phyloP scores from a whole-genome alignment of 129 eudicot species.

The Artemisia argyi region DNA sequence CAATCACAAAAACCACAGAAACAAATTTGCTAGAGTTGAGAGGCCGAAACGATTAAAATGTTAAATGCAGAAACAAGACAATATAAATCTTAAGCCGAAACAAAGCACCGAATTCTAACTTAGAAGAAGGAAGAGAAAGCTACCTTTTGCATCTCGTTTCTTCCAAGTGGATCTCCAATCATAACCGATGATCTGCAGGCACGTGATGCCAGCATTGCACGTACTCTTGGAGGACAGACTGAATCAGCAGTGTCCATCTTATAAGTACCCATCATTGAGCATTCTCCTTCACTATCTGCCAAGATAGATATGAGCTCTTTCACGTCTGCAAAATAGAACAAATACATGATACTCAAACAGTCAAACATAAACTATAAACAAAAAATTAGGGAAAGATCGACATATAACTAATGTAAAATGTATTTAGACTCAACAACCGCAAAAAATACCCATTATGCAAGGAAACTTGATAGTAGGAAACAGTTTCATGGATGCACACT shows the following conservation, averaged over 20 bases:
- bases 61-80: not conserved
- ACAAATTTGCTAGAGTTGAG: not conserved
- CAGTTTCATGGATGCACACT: conserved; percentile 10
- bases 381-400: not conserved
- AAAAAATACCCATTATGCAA: too few species aligned
- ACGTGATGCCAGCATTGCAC: conserved; percentile 97
- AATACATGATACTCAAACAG: not conserved
- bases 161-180: conserved; percentile 95
- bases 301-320: conserved; percentile 88
- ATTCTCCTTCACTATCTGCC: conserved; percentile 87
- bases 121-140: not conserved
- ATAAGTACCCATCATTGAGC: conserved; percentile 76
- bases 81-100: too few species aligned
- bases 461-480: not conserved
- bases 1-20: conserved; percentile 9
- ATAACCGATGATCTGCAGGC: conserved; percentile 93
- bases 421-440: too few species aligned
- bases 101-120: not conserved
- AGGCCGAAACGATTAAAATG: not conserved
- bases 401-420: not conserved
- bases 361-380: not conserved
- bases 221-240: conserved; percentile 93
- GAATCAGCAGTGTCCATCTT: conserved; percentile 79
- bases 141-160: conserved; percentile 96
- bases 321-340: conserved; percentile 51